Conservation (phyloP, 2,329 filamentous ascomycete genomes). For the Ilyonectria robusta region DNA sequence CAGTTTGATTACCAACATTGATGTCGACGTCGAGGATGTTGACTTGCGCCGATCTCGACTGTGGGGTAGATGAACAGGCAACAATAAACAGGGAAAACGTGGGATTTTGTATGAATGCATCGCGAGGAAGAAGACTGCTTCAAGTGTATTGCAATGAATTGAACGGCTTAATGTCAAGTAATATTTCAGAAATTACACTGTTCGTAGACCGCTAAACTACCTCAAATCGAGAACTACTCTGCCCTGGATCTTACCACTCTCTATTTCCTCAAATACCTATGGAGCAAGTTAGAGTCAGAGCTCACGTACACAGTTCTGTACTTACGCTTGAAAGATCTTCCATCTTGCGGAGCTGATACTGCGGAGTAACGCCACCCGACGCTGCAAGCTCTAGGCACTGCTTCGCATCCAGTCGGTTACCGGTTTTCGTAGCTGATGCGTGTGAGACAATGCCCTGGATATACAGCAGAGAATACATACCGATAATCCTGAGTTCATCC, state of each 20-base stretch:
- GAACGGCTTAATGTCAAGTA: not conserved
- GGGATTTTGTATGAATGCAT: no score
- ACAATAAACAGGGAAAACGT: no score
- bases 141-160: no score
- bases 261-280: constrained; percentile 23
- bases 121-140: no score
- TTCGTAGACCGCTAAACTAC: not conserved
- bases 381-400: constrained; percentile 26
- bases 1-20: no score
- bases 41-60: no score
- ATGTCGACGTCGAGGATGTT: no score
- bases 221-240: constrained; percentile 24
- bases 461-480: not conserved
- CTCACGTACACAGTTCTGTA: not conserved
- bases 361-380: constrained; percentile 7
- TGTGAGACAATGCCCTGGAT: not conserved
- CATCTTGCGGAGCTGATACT: constrained; percentile 20
- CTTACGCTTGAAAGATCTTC: constrained; percentile 15
- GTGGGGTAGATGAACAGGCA: no score
- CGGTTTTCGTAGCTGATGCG: constrained; percentile 17
- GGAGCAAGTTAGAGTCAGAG: not conserved
- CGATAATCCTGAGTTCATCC: constrained; percentile 21
- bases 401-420: constrained; percentile 20
- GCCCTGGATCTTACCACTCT: constrained; percentile 20
- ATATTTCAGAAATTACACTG: not conserved